These are phyloP conservation scores for Yamadazyma oceani DNA, from an alignment of 1,139 yeast species.

Conservation along the genomic window DNA sequence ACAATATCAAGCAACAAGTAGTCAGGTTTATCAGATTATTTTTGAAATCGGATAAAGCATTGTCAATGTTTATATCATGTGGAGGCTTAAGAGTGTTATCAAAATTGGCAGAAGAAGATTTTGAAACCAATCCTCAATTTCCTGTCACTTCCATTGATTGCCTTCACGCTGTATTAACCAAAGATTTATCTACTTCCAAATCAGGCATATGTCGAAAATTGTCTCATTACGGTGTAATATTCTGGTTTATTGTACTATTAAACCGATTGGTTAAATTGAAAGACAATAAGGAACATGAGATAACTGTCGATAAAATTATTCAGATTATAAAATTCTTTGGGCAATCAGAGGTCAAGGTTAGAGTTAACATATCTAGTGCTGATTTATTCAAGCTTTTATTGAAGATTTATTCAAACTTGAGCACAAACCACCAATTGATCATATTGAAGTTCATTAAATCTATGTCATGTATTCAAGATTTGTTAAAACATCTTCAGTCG, in stretches of 20 bases:
- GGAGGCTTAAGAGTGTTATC: conserved; percentile 57
- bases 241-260: conserved; percentile 49
- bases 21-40: conserved; percentile 44
- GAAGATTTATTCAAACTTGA: conserved; percentile 35
- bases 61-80: conserved; percentile 53
- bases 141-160: conserved; percentile 50
- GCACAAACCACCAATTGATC: conserved; percentile 32
- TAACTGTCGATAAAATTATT: conserved; percentile 31
- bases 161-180: conserved; percentile 42
- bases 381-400: conserved; percentile 48
- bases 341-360: conserved; percentile 44
- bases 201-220: conserved; percentile 58
- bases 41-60: conserved; percentile 36
- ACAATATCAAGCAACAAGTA: conserved; percentile 43
- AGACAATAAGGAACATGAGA: conserved; percentile 4
- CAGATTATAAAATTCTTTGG: conserved; percentile 42
- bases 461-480: conserved; percentile 40
- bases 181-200: conserved; percentile 46
- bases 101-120: conserved; percentile 56
- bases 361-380: conserved; percentile 38
- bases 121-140: conserved; percentile 43
- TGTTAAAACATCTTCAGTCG: conserved; percentile 32
- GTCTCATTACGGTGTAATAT: conserved; percentile 48
- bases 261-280: conserved; percentile 26
- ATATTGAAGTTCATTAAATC: conserved; percentile 45